A percentile compares a stretch with the other conserved stretches of the same genome.
Evolutionary conservation across 2,329 filamentous ascomycete species (phyloP).

Genomic region (Nectriaceae sp.): DNA sequence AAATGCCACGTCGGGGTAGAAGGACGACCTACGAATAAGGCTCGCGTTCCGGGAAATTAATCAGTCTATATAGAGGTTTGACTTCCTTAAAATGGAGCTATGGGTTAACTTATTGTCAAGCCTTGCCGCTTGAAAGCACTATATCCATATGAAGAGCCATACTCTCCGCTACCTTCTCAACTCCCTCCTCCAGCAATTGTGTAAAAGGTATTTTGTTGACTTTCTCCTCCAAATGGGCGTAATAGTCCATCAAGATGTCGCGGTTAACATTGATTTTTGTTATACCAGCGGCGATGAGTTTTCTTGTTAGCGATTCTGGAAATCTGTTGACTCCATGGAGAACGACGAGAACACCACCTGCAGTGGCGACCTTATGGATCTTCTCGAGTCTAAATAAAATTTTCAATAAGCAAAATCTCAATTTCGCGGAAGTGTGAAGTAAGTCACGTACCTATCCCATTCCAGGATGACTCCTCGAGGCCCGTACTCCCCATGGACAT

Average conservation of each 20-base stretch:
- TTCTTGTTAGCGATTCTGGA: conserved; percentile 40
- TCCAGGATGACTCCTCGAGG: conserved; percentile 29
- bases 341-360: conserved; percentile 30
- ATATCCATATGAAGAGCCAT: conserved; percentile 8
- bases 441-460: neutral
- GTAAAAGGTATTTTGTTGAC: conserved; percentile 30
- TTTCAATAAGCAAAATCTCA: neutral
- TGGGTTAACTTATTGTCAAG: neutral
- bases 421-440: no score
- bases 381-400: conserved; percentile 22
- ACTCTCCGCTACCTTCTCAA: conserved; percentile 24
- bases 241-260: conserved; percentile 40
- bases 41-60: no score
- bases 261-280: conserved; percentile 53
- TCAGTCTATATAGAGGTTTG: no score
- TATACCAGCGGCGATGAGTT: conserved; percentile 47
- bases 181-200: conserved; percentile 41
- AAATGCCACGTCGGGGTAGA: conserved; percentile 17
- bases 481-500: conserved; percentile 75
- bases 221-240: conserved; percentile 38
- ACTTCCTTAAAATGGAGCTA: neutral
- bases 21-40: neutral
- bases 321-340: conserved; percentile 54
- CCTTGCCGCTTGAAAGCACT: conserved; percentile 7
- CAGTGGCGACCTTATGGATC: conserved; percentile 4